Base-by-base conservation (phyloP, 106 monocot species). In the Iris macrosiphon region DNA sequence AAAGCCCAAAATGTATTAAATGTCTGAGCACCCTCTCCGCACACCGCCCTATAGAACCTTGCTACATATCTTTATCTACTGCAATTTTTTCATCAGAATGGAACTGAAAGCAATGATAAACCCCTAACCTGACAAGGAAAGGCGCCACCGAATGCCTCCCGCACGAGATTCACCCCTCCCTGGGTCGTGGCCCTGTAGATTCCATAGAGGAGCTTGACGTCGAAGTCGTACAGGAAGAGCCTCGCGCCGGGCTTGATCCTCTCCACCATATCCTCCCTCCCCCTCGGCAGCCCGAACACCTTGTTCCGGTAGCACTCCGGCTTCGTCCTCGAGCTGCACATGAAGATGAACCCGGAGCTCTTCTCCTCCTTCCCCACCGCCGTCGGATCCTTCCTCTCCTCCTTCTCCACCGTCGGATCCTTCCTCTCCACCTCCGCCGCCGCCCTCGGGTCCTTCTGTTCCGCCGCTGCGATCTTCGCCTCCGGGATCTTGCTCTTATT, bases 211-310 rank as follows among this genome's bases (percentile, higher is more conserved):
- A 81, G 71, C 77, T 72, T 87, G 41, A 78, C 13, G 16, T 78
- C 86, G 64, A 81, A 73, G 37, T 87, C 86, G 52, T 64, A 87
- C 1, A 87, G 64, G 46, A 87, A 87, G 6, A 87, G 64, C 73
- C 61, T 78, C 7, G 72, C 25, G 3, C 77, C 81, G 0, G 46
- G 45, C 74, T 65, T 63, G 52, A 87, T 70, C 67, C 45, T 74
- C 60, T 74, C 70, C 28, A 87, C 77, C 13, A 68, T 17, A 32
- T 70, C 71, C n/a, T 59, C 11, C 38, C 33, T 81, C 32, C 67
- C 63, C 63, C 43, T 74, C 3, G 86, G 86, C 29, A 81, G 52
- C 21, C 86, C 86, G 29, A 87, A 74, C 13, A 81, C 77, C 22
- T 71, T 66, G 34, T 67, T 43, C 9, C 55, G 57, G 44, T 74